These are phyloP conservation scores for Orbilia quercus DNA, from an alignment of 2,329 filamentous ascomycete genomes.

Conservation along the genomic window DNA sequence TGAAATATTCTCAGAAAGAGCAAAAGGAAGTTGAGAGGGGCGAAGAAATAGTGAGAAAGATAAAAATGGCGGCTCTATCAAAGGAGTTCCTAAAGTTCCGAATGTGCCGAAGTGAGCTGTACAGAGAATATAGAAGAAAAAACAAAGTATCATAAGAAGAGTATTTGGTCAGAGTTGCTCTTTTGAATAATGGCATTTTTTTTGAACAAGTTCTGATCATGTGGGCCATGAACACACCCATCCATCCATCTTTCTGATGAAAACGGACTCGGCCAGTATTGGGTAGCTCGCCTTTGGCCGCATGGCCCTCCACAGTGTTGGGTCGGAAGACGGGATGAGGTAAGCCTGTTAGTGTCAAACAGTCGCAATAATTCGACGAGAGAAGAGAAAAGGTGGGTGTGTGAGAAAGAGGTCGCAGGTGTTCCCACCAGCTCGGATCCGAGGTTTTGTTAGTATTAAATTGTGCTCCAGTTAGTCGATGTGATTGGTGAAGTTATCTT, in stretches of 20 bases:
- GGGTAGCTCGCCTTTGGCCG: constrained; percentile 16
- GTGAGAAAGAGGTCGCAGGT: constrained; percentile 19
- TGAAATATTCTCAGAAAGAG: too few relatives aligned
- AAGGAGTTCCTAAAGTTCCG: constrained; percentile 47
- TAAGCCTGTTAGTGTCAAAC: constrained; percentile 29
- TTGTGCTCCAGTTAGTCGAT: too few relatives aligned
- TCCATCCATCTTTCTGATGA: not conserved
- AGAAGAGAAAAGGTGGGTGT: constrained; percentile 5
- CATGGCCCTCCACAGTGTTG: constrained; percentile 11
- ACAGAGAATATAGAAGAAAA: constrained; percentile 3
- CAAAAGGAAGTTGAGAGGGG: not conserved
- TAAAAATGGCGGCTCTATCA: not conserved
- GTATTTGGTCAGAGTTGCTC: not conserved
- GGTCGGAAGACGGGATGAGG: constrained; percentile 39
- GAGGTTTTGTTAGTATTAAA: not conserved
- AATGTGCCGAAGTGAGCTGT: constrained; percentile 19
- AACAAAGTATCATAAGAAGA: constrained; percentile 7
- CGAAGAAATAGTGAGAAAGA: not conserved
- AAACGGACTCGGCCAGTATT: not conserved
- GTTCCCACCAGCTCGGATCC: not conserved
- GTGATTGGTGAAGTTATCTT: too few relatives aligned
- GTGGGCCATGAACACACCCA: too few relatives aligned
- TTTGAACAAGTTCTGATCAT: constrained; percentile 23
- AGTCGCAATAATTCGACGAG: not conserved
- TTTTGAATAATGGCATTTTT: constrained; percentile 22